A percentile compares a stretch with the other conserved stretches of the same genome.
These are phyloP conservation scores for Sphagnurus paluster DNA, from an alignment of 1,284 basidiomycete genomes.

Conservation along the genomic window DNA sequence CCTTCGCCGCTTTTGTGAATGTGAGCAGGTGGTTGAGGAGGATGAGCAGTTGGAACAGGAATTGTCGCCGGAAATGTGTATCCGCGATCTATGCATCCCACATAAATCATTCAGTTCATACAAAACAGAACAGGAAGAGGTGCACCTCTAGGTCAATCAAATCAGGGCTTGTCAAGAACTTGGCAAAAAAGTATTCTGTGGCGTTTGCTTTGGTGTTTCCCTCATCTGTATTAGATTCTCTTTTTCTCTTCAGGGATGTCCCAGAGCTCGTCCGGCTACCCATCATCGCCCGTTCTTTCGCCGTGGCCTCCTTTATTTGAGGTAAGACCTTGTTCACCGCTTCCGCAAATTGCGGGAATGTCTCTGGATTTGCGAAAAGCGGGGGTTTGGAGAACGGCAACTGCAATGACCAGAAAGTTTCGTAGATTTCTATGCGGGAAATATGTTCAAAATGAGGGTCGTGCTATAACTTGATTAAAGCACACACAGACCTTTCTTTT, in stretches of 20 bases:
- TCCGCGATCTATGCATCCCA: constrained; percentile 67
- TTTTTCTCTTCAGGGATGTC: constrained; percentile 59
- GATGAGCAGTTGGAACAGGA: constrained; percentile 85
- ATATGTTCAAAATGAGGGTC: neutral
- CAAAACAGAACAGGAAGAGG: neutral
- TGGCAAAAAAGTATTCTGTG: constrained; percentile 87
- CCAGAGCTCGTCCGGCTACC: constrained; percentile 54
- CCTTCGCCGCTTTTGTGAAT: constrained; percentile 72
- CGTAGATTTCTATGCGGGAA: constrained; percentile 66
- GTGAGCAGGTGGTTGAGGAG: constrained; percentile 78
- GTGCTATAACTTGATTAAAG: neutral
- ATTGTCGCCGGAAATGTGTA: constrained; percentile 87
- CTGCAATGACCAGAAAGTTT: constrained; percentile 84
- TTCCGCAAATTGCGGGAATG: constrained; percentile 64
- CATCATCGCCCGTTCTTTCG: constrained; percentile 81
- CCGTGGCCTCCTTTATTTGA: constrained; percentile 80
- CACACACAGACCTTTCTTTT: constrained; percentile 59
- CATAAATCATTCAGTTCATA: constrained; percentile 5
- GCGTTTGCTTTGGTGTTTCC: constrained; percentile 49
- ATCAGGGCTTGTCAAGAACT: constrained; percentile 85
- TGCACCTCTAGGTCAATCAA: constrained; percentile 83
- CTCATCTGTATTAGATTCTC: constrained; percentile 48
- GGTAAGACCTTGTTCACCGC: constrained; percentile 71
- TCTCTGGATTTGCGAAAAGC: constrained; percentile 53
- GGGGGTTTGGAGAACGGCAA: constrained; percentile 73